Evolutionary conservation across 805 yeast genomes (phyloP), one percentile per base, ranked within the genome.

Genomic region (Saccharomycopsis schoenii): DNA sequence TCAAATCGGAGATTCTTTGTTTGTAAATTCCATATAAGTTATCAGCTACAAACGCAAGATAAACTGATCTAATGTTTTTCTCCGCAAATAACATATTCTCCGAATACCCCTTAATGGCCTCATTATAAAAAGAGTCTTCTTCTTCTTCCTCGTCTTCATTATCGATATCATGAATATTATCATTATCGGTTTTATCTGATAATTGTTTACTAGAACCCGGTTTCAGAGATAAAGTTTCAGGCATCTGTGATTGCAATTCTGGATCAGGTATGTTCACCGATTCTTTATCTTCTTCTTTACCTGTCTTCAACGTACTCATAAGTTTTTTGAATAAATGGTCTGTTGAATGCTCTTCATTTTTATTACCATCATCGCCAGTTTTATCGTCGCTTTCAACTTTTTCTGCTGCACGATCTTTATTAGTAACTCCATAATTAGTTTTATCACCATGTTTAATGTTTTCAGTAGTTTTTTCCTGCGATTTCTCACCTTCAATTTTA

Each of bases 71-170:
- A n/a, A 60, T 57, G 29, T 39, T 62, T 58, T 29, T 58, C 80
- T 66, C 75, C 79, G 17, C 77, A 76, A 67, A 76, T 76, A 67
- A 76, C 76, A 64, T 76, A 76, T 65, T 72, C 74, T 60, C 79
- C 72, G 67, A 76, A 74, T 1, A 71, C 68, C 66, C 77, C 80
- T 62, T 76, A 79, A 61, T 77, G 78, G 56, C 75, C 78, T 62
- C 52, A 24, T 47, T 47, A 25, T 47, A 47, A 47, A 47, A 47
- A 25, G 72, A 74, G 19, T 57, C 71, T n/a, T n/a, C n/a, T n/a
- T n/a, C n/a, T n/a, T n/a, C n/a, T n/a, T n/a, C n/a, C n/a, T n/a
- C n/a, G n/a, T n/a, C n/a, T 10, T 62, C 71, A 41, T 59, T 72
- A 24, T 61, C 65, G 12, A 58, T 66, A 29, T 60, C 62, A 29